A percentile compares a stretch with the other conserved stretches of the same genome.
These are phyloP conservation scores for Thelonectria blattea DNA, from an alignment of 2,329 filamentous ascomycete genomes.

Conservation along the genomic window DNA sequence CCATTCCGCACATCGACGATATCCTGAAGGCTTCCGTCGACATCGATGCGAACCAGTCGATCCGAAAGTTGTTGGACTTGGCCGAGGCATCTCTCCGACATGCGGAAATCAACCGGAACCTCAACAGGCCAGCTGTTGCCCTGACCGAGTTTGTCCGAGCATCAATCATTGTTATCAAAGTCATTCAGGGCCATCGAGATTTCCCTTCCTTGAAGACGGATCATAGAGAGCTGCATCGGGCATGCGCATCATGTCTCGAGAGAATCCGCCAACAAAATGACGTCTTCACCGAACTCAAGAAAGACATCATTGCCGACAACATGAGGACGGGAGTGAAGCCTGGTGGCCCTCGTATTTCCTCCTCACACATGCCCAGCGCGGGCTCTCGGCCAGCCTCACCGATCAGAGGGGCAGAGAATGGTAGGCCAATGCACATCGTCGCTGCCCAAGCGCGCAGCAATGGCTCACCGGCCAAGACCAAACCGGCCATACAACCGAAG, in stretches of 20 bases:
- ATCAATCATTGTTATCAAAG: slow-evolving; percentile 76
- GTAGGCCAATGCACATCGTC: slow-evolving; percentile 23
- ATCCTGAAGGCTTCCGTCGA: slow-evolving; percentile 54
- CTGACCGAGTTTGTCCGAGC: slow-evolving; percentile 86
- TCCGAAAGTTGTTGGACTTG: slow-evolving; percentile 59
- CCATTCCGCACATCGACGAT: slow-evolving; percentile 61
- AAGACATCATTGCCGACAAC: slow-evolving; percentile 68
- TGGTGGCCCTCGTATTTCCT: slow-evolving; percentile 28
- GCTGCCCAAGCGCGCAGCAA: slow-evolving; percentile 27
- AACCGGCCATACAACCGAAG: slow-evolving; percentile 67
- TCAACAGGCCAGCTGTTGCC: slow-evolving; percentile 73
- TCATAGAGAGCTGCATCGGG: slow-evolving; percentile 52
- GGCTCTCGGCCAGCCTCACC: slow-evolving; percentile 24
- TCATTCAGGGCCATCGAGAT: slow-evolving; percentile 78
- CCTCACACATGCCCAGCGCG: slow-evolving; percentile 24
- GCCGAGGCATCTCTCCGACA: slow-evolving; percentile 61
- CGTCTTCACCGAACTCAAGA: slow-evolving; percentile 64
- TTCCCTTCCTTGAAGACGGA: slow-evolving; percentile 69
- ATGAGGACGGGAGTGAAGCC: slow-evolving; percentile 64
- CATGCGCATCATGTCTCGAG: slow-evolving; percentile 57
- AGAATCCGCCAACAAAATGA: slow-evolving; percentile 55
- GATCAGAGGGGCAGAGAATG: slow-evolving; percentile 20
- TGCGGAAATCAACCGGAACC: slow-evolving; percentile 67
- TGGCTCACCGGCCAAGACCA: slow-evolving; percentile 42
- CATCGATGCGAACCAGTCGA: slow-evolving; percentile 55